Conservation (phyloP, 805 yeast species). For the Metschnikowia gelsemii region DNA sequence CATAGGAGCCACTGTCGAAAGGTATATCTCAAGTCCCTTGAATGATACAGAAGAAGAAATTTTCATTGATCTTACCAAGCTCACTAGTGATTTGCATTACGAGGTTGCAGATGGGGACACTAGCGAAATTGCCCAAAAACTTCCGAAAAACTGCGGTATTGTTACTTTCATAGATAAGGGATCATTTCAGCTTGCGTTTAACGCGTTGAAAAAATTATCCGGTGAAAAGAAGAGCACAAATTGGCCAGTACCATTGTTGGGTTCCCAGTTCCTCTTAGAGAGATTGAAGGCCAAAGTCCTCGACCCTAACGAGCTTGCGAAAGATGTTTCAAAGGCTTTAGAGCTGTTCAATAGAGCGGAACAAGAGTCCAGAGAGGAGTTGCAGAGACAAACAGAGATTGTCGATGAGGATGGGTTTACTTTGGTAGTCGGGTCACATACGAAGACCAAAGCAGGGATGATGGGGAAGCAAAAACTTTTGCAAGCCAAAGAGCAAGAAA, state of each 20-base stretch:
- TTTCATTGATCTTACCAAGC: constrained; percentile 49
- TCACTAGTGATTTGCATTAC: constrained; percentile 57
- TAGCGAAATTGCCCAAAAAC: constrained; percentile 37
- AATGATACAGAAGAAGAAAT: constrained; percentile 46
- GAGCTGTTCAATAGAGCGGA: constrained; percentile 70
- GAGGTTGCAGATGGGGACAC: constrained; percentile 21
- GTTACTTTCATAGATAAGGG: constrained; percentile 73
- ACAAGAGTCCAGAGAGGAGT: constrained; percentile 53
- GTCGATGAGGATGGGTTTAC: constrained; percentile 96
- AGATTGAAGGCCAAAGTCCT: constrained; percentile 36
- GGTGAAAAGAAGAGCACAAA: constrained; percentile 23
- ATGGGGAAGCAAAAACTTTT: constrained; percentile 52
- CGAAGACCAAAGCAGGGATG: constrained; percentile 75
- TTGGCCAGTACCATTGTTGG: constrained; percentile 42
- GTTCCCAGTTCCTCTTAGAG: constrained; percentile 45
- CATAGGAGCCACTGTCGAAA: constrained; percentile 63
- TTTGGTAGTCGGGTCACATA: constrained; percentile 80
- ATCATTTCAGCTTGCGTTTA: constrained; percentile 61
- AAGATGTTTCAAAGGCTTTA: constrained; percentile 60
- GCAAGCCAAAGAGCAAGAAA: constrained; percentile 36
- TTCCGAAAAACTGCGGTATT: constrained; percentile 74
- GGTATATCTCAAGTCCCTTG: constrained; percentile 33
- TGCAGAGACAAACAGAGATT: constrained; percentile 52
- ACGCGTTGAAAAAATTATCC: constrained; percentile 55
- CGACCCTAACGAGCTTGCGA: constrained; percentile 52